These are phyloP conservation scores for Jatropha podagrica DNA, from an alignment of 441 rosid genomes.

Conservation along the genomic window DNA sequence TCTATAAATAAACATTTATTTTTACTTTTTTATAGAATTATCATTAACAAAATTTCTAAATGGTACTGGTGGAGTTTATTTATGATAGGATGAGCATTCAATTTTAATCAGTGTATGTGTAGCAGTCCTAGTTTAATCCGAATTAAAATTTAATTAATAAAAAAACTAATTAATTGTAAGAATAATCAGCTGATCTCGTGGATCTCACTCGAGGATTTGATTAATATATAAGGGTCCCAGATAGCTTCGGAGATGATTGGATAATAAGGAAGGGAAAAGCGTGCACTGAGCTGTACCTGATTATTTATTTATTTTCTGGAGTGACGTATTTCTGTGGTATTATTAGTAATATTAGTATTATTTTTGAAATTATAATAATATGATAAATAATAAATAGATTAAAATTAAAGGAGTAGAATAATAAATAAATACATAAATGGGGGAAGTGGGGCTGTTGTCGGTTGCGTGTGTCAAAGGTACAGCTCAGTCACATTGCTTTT, in stretches of 20 bases:
- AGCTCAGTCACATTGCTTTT: not conserved
- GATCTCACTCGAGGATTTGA: not conserved
- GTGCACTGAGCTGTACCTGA: slow-evolving; percentile 29
- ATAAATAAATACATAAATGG: not conserved
- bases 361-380: not conserved
- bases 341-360: not conserved
- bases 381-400: not conserved
- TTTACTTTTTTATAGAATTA: too few relatives aligned
- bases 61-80: too few relatives aligned
- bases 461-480: not conserved
- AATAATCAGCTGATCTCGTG: not conserved
- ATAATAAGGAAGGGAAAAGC: not conserved
- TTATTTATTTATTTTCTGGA: not conserved
- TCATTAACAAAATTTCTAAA: too few relatives aligned
- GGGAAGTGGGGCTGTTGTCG: not conserved
- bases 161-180: too few relatives aligned
- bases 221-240: not conserved
- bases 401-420: too few relatives aligned
- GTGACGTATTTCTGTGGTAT: not conserved
- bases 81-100: too few relatives aligned
- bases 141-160: too few relatives aligned
- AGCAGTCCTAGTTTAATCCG: too few relatives aligned
- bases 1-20: too few relatives aligned
- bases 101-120: too few relatives aligned
- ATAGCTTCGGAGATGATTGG: not conserved